phyloP scores from a whole-genome alignment of 1,284 basidiomycete genomes.

The Cutaneotrichosporon sp. region DNA sequence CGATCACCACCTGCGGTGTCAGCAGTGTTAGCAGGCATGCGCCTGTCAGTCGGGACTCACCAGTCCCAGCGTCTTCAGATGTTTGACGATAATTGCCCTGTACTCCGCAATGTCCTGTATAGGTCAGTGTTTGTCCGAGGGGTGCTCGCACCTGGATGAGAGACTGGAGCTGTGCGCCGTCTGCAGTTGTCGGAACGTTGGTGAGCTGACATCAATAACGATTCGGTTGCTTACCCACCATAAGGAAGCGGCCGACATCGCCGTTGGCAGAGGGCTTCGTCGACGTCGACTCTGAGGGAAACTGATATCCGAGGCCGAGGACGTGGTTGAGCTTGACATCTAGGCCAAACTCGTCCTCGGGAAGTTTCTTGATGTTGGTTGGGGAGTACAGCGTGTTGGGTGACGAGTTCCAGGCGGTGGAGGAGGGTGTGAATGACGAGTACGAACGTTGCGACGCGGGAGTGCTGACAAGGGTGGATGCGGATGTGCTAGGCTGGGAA shows the following conservation, averaged over 20 bases:
- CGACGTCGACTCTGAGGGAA: too few relatives aligned
- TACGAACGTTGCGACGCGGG: constrained; percentile 3
- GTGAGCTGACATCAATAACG: constrained; percentile 18
- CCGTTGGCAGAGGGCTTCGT: too few relatives aligned
- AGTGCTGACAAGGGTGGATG: constrained; percentile 1
- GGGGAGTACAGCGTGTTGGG: constrained; percentile 1
- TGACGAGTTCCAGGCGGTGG: background rate
- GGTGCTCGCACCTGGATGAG: constrained; percentile 22
- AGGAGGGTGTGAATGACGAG: background rate
- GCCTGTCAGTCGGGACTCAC: constrained; percentile 16
- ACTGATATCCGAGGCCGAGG: too few relatives aligned
- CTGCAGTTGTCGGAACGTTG: constrained; percentile 23
- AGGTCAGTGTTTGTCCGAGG: background rate
- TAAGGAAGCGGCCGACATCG: constrained; percentile 26
- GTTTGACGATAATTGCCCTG: constrained; percentile 32
- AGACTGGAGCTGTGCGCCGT: constrained; percentile 17
- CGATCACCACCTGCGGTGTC: constrained; percentile 31
- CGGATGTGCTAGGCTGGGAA: background rate
- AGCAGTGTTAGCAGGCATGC: background rate
- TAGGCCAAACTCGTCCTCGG: background rate
- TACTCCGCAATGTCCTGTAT: constrained; percentile 22
- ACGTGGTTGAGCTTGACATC: background rate
- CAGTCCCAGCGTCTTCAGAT: constrained; percentile 25
- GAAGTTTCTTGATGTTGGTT: background rate
- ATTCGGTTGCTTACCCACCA: constrained; percentile 19